Percentiles rank a stretch among this genome's conserved stretches.
phyloP scores from a whole-genome alignment of 257 asterid genomes.

The Lycium ferocissimum region DNA sequence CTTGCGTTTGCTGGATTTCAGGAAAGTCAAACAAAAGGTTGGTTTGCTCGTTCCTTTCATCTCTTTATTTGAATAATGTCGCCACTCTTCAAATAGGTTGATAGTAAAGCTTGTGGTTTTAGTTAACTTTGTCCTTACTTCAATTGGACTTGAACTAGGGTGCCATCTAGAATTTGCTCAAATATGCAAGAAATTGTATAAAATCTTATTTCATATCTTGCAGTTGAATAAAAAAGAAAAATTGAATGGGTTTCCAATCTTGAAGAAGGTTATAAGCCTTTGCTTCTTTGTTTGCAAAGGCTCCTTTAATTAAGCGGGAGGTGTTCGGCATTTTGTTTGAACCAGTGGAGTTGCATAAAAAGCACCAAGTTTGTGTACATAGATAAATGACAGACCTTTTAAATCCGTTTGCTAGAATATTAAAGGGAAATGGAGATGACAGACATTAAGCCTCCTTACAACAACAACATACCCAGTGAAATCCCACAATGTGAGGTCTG shows the following conservation, averaged over 20 bases:
- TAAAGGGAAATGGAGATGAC: neutral
- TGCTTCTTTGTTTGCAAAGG: neutral
- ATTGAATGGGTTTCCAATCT: neutral
- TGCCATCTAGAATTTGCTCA: neutral
- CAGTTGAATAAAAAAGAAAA: neutral
- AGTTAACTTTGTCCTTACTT: neutral
- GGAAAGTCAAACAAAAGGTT: slow-evolving; percentile 94
- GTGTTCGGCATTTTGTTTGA: neutral
- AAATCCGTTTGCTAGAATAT: slow-evolving; percentile 2
- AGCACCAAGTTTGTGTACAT: neutral
- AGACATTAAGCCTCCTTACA: neutral
- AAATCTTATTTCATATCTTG: neutral
- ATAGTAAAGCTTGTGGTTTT: neutral
- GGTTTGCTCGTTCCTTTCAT: slow-evolving; percentile 32
- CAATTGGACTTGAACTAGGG: neutral
- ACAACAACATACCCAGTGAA: too few relatives aligned
- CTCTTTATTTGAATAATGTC: neutral
- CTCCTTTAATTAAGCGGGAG: neutral
- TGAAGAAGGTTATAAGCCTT: neutral
- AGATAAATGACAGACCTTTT: neutral
- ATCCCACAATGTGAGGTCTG: too few relatives aligned
- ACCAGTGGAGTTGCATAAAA: neutral
- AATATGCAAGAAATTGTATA: neutral
- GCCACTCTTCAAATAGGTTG: slow-evolving; percentile 29
- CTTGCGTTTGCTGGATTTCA: slow-evolving; percentile 86